Base-by-base conservation (phyloP, 495 filamentous ascomycete species). In the Lentithecium fluviatile region DNA sequence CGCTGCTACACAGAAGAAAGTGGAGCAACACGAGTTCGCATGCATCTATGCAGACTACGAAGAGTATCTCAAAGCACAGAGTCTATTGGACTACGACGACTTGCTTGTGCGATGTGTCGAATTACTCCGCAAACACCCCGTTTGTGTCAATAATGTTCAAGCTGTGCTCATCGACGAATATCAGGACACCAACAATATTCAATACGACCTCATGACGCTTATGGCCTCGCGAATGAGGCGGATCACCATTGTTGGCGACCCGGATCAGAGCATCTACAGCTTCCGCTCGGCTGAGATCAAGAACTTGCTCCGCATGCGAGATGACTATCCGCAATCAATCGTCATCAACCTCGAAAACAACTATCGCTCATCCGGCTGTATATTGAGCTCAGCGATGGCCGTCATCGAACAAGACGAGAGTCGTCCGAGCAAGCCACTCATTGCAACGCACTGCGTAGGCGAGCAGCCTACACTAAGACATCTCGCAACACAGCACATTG, bases 221-320 rank as follows among this genome's bases (percentile, higher is more conserved):
- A 88, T 99, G 66, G 91, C 94, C 15, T 81, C 88, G 23, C 70
- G 77, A 34, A 78, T 82, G 45, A 82, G 84, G 54, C 79, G 85
- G 17, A 91, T 99, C 58, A 97, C 94, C 10, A 89, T 96, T 49
- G 95, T 99, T 15, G 94, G 95, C 13, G 94, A 99, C 70, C 95
- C 95, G 7, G 94, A 99, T 70, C 95, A 99, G 69, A 96, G 92
- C 65, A 99, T 99, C 52, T 99, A 99, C 69, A 89, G 93, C 5
- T 99, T 95, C 78, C 86, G 95, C n/a, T 93, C 90, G 4, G 95
- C 95, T 20, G 94, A 99, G 73, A 92, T 95, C 63, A 83, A 87
- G 70, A 99, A 99, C 70, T 78, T 97, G 37, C 81, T 82, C 60
- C 80, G 86, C 1, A 87, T 99, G 83, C 82, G 88, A 58, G 75